Evolutionary conservation across 345 rosid species (phyloP).

Genomic region (Nephelium lappaceum): DNA sequence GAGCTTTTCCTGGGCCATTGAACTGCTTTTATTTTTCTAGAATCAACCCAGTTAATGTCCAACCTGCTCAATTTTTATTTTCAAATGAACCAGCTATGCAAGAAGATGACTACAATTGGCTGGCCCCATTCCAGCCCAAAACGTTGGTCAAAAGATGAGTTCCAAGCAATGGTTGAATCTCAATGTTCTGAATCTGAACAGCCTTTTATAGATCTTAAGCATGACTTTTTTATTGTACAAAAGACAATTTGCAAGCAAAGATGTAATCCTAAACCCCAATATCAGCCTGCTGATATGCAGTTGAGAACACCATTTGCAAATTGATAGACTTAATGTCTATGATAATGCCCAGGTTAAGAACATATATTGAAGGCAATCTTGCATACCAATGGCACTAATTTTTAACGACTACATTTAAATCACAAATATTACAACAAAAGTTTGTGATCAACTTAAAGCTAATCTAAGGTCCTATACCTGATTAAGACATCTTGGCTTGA

Average conservation of each 20-base stretch:
- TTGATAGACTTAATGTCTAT: neutral
- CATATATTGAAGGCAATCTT: neutral
- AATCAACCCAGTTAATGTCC: no score
- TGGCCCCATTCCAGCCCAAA: neutral
- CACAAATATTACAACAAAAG: constrained; percentile 3
- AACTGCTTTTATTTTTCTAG: neutral
- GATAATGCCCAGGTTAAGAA: constrained; percentile 2
- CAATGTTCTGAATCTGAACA: neutral
- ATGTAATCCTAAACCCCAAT: neutral
- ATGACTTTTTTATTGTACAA: neutral
- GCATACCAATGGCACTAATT: constrained; percentile 6
- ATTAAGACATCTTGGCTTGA: neutral
- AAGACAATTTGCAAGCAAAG: neutral
- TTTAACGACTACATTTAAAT: constrained; percentile 2
- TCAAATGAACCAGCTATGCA: neutral
- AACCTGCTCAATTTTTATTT: no score
- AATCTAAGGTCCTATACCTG: constrained; percentile 9
- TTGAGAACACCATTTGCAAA: neutral
- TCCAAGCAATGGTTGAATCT: neutral
- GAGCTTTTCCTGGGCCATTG: neutral
- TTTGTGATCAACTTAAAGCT: constrained; percentile 6
- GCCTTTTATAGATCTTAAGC: neutral
- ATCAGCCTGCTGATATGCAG: neutral
- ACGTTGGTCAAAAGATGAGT: neutral
- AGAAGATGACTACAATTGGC: no score